Base-by-base conservation (phyloP, 2,329 filamentous ascomycete genomes). In the Tolypocladium cylindrosporum region DNA sequence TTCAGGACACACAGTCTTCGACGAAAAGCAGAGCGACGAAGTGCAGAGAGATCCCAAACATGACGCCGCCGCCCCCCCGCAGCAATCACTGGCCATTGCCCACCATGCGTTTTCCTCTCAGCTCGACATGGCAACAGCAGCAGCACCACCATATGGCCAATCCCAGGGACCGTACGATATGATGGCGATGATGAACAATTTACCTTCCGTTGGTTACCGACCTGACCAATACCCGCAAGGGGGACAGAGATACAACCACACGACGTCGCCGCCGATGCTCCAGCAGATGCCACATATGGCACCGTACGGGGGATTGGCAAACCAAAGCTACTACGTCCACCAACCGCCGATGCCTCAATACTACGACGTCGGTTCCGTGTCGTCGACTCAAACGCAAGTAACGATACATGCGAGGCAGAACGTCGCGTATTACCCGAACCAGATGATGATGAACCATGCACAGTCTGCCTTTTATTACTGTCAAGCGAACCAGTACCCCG, bases 391-490 rank as follows among this genome's bases (percentile, higher is more conserved):
- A 72, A 48, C 69, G 65, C 54, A 72, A 67, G 50, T 62, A 61
- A 45, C 68, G 58, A 65, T 77, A 56, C 63, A 73, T 16, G 67
- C 68, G 6, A 72, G 74, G 48, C 70, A 73, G 55, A 74, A 67
- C 56, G 65, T 77, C 64, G 67, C 69, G 34, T 82, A 75, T 62
- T 81, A 79, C 57, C 67, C 74, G 19, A 74, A 69, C 55, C 71
- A 75, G 27, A 64, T 78, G 59, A 69, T 77, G 58, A 73, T 78
- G 70, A 72, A 71, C 45, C 72, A 72, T 43, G 67, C 69, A 8
- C 76, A 77, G 58, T 66, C 72, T 19, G 68, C 66, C 1, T 80
- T 76, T 61, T 82, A 80, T 62, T 82, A 80, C 58, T 63, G 71
- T 4, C 68, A 72, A 31, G 62, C 71, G 13, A 66, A 65, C 34